These are phyloP conservation scores for Aschersonia sp. DNA, from an alignment of 2,329 filamentous ascomycete species.

Conservation along the genomic window DNA sequence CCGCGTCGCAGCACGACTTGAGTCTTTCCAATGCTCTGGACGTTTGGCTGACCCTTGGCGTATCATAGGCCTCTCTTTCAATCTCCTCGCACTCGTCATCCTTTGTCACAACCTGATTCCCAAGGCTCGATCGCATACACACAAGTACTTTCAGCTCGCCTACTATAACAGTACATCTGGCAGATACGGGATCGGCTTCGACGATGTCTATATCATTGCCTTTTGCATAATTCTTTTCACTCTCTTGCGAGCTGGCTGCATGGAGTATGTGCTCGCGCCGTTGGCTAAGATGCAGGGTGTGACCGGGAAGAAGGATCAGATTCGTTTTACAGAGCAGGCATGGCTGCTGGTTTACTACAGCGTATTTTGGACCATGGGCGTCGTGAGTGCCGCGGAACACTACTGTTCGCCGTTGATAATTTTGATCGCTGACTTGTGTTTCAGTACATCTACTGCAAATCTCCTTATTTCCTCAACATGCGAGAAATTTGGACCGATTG, in stretches of 20 bases:
- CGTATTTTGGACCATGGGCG: constrained; percentile 69
- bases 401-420: not conserved
- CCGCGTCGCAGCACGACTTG: not conserved
- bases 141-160: constrained; percentile 76
- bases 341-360: constrained; percentile 80
- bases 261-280: constrained; percentile 79
- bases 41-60: not conserved
- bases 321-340: constrained; percentile 85
- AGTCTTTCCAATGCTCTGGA: not conserved
- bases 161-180: constrained; percentile 61
- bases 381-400: constrained; percentile 40
- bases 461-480: constrained; percentile 66
- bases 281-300: constrained; percentile 61
- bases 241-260: constrained; percentile 65
- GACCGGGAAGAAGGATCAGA: constrained; percentile 57
- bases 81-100: constrained; percentile 69
- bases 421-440: not conserved
- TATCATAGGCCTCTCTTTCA: constrained; percentile 58
- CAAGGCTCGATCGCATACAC: constrained; percentile 62
- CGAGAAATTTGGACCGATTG: constrained; percentile 71
- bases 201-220: constrained; percentile 65
- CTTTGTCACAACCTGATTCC: constrained; percentile 75
- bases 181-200: constrained; percentile 60
- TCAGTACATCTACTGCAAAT: constrained; percentile 69
- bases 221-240: constrained; percentile 79